A percentile compares a stretch with the other conserved stretches of the same genome.
These are phyloP conservation scores for Picea sitchensis DNA, from an alignment of 75 land plant genomes.

Conservation along the genomic window DNA sequence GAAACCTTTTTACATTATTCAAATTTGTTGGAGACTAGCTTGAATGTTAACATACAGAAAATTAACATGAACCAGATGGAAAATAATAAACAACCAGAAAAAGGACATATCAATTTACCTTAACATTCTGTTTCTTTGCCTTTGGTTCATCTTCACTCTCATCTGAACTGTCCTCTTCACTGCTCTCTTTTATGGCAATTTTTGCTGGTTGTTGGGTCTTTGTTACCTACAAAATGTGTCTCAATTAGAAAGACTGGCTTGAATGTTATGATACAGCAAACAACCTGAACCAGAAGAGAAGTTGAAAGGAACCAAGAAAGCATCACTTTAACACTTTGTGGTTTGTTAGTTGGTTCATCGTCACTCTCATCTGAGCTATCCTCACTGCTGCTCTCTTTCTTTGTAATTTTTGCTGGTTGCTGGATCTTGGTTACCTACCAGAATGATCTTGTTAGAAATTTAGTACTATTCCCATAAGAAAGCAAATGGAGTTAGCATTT, in stretches of 20 bases:
- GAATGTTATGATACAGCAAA: not conserved
- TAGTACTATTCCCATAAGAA: no score
- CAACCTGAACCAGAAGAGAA: not conserved
- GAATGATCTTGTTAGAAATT: not conserved
- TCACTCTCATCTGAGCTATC: constrained; percentile 11
- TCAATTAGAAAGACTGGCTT: no score
- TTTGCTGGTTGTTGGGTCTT: not conserved
- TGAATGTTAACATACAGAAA: no score
- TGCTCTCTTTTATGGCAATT: not conserved
- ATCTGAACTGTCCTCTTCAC: constrained; percentile 11
- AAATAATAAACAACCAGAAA: no score
- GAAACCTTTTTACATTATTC: no score
- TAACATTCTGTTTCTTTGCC: not conserved
- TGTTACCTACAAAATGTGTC: not conserved
- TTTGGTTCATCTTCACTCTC: constrained; percentile 8
- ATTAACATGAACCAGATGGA: no score
- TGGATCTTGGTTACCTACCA: not conserved
- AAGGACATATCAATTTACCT: not conserved
- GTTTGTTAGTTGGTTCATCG: not conserved
- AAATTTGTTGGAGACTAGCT: no score
- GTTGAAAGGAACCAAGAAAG: no score
- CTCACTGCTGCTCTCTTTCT: not conserved
- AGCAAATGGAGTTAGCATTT: no score
- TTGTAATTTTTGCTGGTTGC: not conserved
- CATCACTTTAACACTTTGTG: no score